Percentiles rank a stretch among this genome's conserved stretches.
phyloP scores from a whole-genome alignment of 164 flowering plant species.

The Litsea cubeba region DNA sequence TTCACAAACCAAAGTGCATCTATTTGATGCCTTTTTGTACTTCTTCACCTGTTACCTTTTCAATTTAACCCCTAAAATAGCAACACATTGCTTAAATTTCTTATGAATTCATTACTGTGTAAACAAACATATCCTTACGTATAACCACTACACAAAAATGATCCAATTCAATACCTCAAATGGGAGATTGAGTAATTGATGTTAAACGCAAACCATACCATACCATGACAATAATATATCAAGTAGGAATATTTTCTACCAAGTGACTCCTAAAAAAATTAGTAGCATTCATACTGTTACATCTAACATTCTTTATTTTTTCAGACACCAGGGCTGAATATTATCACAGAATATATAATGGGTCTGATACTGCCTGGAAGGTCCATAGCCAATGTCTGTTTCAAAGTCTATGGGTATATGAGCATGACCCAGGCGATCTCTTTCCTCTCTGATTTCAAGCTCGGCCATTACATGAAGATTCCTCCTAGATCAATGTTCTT shows the following conservation, averaged over 20 bases:
- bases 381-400: slow-evolving; percentile 71
- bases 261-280: too few species aligned
- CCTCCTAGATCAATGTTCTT: slow-evolving; percentile 77
- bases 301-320: background rate
- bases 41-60: too few species aligned
- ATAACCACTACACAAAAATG: background rate
- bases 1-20: too few species aligned
- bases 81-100: too few species aligned
- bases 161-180: background rate
- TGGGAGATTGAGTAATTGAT: background rate
- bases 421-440: slow-evolving; percentile 72
- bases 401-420: slow-evolving; percentile 71
- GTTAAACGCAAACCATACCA: background rate
- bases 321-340: slow-evolving; percentile 68
- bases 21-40: too few species aligned
- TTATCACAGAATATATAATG: slow-evolving; percentile 67
- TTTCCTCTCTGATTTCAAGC: slow-evolving; percentile 70
- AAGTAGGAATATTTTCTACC: too few species aligned
- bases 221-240: too few species aligned
- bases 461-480: slow-evolving; percentile 85
- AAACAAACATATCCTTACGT: too few species aligned
- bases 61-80: too few species aligned
- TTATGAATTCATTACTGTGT: too few species aligned
- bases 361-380: slow-evolving; percentile 54
- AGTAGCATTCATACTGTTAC: too few species aligned